These are phyloP conservation scores for Colletotrichum chlorophyti DNA, from an alignment of 2,329 filamentous ascomycete species.

Conservation along the genomic window DNA sequence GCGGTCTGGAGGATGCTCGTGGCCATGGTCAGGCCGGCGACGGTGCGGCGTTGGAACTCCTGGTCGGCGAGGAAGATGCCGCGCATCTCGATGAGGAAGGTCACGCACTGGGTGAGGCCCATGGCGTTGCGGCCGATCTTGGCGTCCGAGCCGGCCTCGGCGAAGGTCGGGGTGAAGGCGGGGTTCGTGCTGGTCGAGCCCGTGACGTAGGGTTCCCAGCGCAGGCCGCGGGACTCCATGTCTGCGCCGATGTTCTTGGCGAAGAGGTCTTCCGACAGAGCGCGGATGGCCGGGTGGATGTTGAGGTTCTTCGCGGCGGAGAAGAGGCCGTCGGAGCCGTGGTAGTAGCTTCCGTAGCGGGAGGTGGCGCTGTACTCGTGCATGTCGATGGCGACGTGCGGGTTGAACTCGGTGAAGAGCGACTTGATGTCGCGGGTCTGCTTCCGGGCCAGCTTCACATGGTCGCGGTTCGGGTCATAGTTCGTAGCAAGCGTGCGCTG, in stretches of 20 bases:
- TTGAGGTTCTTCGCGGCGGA: slow-evolving; percentile 43
- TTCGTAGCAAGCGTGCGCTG: slow-evolving; percentile 38
- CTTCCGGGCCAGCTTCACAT: slow-evolving; percentile 39
- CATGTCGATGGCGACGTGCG: slow-evolving; percentile 40
- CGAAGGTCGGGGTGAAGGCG: slow-evolving; percentile 32
- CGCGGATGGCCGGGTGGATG: slow-evolving; percentile 37
- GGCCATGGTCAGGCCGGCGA: slow-evolving; percentile 37
- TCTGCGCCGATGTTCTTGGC: slow-evolving; percentile 36
- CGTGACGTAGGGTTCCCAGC: slow-evolving; percentile 40
- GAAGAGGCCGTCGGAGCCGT: slow-evolving; percentile 38
- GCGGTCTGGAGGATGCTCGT: slow-evolving; percentile 38
- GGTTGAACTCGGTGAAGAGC: slow-evolving; percentile 36
- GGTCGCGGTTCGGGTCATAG: slow-evolving; percentile 42
- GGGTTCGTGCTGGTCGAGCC: slow-evolving; percentile 32
- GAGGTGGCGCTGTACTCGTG: slow-evolving; percentile 37
- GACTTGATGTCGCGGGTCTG: slow-evolving; percentile 41
- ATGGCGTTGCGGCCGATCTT: slow-evolving; percentile 39
- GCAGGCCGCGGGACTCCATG: slow-evolving; percentile 37
- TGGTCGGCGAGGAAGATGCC: slow-evolving; percentile 39
- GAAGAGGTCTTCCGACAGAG: slow-evolving; percentile 38
- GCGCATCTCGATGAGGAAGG: slow-evolving; percentile 39
- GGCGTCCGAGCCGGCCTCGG: slow-evolving; percentile 32
- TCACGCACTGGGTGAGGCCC: slow-evolving; percentile 38
- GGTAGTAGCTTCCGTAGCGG: slow-evolving; percentile 27
- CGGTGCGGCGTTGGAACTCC: slow-evolving; percentile 39